Percentiles rank a stretch among this genome's conserved stretches.
phyloP scores from a whole-genome alignment of 176 grass and related monocot species.

The Oryza coarctata region DNA sequence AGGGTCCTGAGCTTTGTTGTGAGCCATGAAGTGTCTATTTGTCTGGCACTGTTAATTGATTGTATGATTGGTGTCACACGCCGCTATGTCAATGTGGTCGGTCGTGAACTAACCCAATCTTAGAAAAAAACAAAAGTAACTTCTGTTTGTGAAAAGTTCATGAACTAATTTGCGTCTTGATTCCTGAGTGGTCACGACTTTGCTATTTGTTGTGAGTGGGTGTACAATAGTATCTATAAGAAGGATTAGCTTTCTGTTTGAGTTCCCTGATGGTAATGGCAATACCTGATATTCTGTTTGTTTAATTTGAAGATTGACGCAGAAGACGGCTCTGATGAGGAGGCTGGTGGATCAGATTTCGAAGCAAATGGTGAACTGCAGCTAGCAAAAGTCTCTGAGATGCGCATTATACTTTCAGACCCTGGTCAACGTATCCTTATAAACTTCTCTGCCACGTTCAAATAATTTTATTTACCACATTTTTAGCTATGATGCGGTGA shows the following conservation, averaged over 20 bases:
- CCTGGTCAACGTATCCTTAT: conserved; percentile 73
- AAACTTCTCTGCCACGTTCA: neutral
- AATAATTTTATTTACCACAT: neutral
- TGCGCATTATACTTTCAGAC: conserved; percentile 78
- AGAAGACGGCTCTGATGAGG: conserved; percentile 41
- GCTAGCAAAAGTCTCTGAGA: conserved; percentile 66
- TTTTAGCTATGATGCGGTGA: neutral
- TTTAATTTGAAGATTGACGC: conserved; percentile 70
- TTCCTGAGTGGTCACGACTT: neutral
- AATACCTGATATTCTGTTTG: neutral
- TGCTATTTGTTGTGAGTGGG: neutral
- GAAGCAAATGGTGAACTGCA: conserved; percentile 51
- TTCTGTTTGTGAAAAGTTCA: neutral
- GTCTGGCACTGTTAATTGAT: neutral
- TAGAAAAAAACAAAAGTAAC: neutral
- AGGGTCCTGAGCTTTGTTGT: neutral
- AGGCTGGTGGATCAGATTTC: conserved; percentile 37
- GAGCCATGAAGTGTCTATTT: neutral
- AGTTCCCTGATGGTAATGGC: neutral
- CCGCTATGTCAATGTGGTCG: neutral
- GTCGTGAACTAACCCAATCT: neutral
- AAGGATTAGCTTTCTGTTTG: neutral
- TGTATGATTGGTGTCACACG: neutral
- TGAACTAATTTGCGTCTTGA: neutral
- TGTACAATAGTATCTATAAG: neutral